phyloP scores from a whole-genome alignment of 495 filamentous ascomycete genomes.

The Cercophora sp. region DNA sequence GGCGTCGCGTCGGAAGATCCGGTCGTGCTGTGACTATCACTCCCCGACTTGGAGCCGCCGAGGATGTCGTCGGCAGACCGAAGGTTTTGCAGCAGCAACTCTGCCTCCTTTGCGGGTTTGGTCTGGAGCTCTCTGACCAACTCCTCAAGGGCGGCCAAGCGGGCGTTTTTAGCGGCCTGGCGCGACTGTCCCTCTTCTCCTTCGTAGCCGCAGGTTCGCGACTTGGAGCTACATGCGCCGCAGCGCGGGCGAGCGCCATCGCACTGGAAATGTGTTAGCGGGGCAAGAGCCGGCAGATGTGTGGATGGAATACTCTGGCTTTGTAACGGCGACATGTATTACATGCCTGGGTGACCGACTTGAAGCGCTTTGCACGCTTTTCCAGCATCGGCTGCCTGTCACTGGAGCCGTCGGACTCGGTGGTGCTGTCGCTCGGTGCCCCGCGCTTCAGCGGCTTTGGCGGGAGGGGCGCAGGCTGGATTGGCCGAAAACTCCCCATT shows the following conservation, averaged over 20 bases:
- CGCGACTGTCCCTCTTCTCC: conserved; percentile 28
- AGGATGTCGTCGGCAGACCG: conserved; percentile 15
- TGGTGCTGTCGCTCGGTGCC: too few relatives aligned
- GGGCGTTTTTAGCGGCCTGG: conserved; percentile 20
- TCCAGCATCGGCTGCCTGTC: conserved; percentile 1
- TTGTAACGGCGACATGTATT: conserved; percentile 23
- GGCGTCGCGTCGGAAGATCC: neutral
- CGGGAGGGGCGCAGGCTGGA: conserved; percentile 16
- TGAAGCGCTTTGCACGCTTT: conserved; percentile 18
- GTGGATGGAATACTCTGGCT: conserved; percentile 24
- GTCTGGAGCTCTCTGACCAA: conserved; percentile 20
- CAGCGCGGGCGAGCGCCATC: conserved; percentile 27
- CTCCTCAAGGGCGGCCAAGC: conserved; percentile 23
- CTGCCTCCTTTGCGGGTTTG: conserved; percentile 20
- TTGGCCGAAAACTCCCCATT: neutral
- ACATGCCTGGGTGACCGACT: conserved; percentile 25
- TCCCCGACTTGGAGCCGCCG: neutral
- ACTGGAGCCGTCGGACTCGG: too few relatives aligned
- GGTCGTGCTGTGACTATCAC: neutral
- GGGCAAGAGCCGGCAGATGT: too few relatives aligned
- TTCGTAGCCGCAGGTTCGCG: conserved; percentile 22
- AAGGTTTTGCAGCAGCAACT: conserved; percentile 12
- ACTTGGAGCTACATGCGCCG: conserved; percentile 18
- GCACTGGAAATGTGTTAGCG: conserved; percentile 12
- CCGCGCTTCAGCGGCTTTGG: conserved; percentile 1